Evolutionary conservation across 352 stramenopile genomes (phyloP), one percentile per base, ranked within the genome.

Genomic region (Halophytophthora polymorphica): DNA sequence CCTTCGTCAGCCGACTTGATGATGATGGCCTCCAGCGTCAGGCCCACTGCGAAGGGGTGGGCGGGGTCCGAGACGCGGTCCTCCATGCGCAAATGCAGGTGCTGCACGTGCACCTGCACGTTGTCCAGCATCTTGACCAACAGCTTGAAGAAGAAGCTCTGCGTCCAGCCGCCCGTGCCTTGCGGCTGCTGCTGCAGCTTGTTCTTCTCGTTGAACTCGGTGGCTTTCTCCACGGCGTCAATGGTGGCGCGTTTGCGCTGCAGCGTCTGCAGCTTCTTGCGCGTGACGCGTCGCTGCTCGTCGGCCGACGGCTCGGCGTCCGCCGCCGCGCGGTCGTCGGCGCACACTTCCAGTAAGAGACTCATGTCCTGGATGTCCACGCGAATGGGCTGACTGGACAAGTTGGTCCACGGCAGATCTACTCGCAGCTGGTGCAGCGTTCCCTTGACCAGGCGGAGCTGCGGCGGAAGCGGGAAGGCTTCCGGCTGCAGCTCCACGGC

Each of bases 51-150:
- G 41, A 78, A 91, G 7, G 78, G 69, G 2, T 55, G 59, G 10
- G 19, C 39, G 0, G 66, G 58, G 34, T 73, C 58, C n/a, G 78
- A 90, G 12, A 83, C 62, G 2, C 50, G 25, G 65, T 93, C 83
- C 35, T 93, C 83, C 38, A 93, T 55, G 0, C 83, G 62, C 36
- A 91, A 18, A 52, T 93, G 83, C 21, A 91, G 65, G 51, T 88
- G 76, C 57, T 89, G 80, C 22, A 93, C 67, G 15, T 88, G 74
- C 2, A 93, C 58, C 45, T 93, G 83, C 37, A 93, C 70, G n/a
- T 93, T 93, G 61, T 93, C 83, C 36, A 93, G 71, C 45, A 81
- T 64, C 44, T 93, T 93, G 28, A 86, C 71, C 15, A 90, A 55
- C 46, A 93, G 61, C 45, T 90, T 90, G 54, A 88, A 85, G 2